These are phyloP conservation scores for Leishmania aethiopica DNA, from an alignment of 208 protist species.

Conservation along the genomic window DNA sequence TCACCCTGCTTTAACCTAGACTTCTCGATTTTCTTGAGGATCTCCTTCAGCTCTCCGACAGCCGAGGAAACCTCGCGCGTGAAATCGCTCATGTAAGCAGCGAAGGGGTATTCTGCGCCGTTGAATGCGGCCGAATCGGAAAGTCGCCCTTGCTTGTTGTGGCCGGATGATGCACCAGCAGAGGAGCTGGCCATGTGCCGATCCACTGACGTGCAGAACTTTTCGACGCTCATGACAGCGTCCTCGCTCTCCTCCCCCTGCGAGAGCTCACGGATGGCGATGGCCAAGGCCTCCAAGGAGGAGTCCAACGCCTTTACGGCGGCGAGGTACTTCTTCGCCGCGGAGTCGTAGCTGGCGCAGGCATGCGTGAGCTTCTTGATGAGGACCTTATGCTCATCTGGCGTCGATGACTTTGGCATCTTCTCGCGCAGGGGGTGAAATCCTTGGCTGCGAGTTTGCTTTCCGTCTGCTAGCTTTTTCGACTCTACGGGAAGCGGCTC, in stretches of 20 bases:
- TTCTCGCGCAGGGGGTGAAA: background rate
- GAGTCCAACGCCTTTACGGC: slow-evolving; percentile 62
- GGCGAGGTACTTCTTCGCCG: slow-evolving; percentile 55
- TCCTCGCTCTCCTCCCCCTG: slow-evolving; percentile 40
- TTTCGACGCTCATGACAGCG: slow-evolving; percentile 27
- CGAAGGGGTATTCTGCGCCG: slow-evolving; percentile 34
- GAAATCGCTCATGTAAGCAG: slow-evolving; percentile 67
- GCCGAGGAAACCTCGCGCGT: slow-evolving; percentile 33
- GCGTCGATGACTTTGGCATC: slow-evolving; percentile 10
- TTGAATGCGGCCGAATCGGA: background rate
- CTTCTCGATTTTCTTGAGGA: slow-evolving; percentile 28
- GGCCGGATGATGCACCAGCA: background rate
- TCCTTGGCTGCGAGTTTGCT: background rate
- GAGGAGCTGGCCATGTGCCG: slow-evolving; percentile 32
- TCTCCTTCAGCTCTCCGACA: slow-evolving; percentile 36
- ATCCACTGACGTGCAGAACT: slow-evolving; percentile 49
- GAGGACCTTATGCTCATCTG: slow-evolving; percentile 37
- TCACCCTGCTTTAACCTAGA: slow-evolving; percentile 27
- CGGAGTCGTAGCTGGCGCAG: slow-evolving; percentile 49
- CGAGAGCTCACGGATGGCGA: slow-evolving; percentile 57
- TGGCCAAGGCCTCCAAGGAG: slow-evolving; percentile 50
- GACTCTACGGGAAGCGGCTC: background rate
- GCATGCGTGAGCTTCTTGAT: slow-evolving; percentile 61
- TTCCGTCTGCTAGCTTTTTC: background rate
- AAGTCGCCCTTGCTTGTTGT: slow-evolving; percentile 10